Percentiles rank a stretch among this genome's conserved stretches.
Conservation (phyloP, 345 rosid species). For the Carallia pectinifolia region DNA sequence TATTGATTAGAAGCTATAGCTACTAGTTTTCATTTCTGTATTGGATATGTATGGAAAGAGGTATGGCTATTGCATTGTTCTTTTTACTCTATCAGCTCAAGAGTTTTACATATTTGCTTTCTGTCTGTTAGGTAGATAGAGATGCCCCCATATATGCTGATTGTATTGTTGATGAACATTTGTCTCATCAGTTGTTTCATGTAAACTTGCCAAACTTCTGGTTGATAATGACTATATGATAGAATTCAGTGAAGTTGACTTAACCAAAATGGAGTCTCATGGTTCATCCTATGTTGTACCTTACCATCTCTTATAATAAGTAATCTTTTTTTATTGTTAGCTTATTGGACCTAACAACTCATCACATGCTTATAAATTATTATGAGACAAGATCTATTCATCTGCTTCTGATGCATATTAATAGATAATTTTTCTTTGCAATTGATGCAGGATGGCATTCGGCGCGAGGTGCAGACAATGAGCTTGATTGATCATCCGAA, state of each 20-base stretch:
- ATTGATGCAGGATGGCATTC: conserved; percentile 80
- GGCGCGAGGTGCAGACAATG: conserved; percentile 98
- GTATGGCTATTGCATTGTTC: background rate
- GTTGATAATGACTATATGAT: background rate
- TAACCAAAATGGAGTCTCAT: conserved; percentile 9
- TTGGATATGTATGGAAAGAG: background rate
- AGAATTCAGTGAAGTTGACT: conserved; percentile 6
- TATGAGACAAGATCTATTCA: background rate
- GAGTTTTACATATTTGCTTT: too few relatives aligned
- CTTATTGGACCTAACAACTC: background rate
- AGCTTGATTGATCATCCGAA: conserved; percentile 85
- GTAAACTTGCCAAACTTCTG: background rate
- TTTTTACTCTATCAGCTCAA: background rate
- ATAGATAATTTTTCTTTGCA: background rate
- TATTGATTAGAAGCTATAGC: conserved; percentile 10
- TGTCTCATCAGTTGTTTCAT: background rate
- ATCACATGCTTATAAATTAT: background rate
- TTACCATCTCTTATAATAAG: background rate
- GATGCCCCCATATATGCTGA: background rate
- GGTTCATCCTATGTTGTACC: conserved; percentile 5
- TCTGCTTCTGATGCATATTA: background rate
- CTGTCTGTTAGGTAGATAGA: background rate
- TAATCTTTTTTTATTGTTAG: background rate
- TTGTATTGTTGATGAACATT: background rate
- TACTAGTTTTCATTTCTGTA: conserved; percentile 8